Conservation (phyloP, 2,329 filamentous ascomycete genomes). For the Fusarium brachygibbosum region DNA sequence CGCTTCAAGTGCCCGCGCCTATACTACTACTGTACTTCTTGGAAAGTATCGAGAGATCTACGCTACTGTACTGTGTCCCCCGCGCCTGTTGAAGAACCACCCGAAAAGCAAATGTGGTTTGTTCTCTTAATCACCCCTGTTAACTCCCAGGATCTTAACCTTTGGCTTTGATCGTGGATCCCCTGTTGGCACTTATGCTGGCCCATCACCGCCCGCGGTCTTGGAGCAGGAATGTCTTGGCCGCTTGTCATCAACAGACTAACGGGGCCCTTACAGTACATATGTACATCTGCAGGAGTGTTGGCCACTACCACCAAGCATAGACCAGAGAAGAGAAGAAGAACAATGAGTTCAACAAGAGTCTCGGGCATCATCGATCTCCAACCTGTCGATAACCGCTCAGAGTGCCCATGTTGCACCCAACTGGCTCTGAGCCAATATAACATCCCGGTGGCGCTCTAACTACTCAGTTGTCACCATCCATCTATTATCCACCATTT, state of each 20-base stretch:
- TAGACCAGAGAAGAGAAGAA: constrained; percentile 25
- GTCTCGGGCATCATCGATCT: constrained; percentile 35
- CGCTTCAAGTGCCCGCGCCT: neutral
- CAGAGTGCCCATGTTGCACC: constrained; percentile 33
- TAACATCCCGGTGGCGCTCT: constrained; percentile 46
- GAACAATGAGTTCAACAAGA: constrained; percentile 8
- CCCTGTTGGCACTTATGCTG: constrained; percentile 19
- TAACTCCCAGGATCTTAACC: constrained; percentile 7
- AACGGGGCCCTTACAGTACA: constrained; percentile 10
- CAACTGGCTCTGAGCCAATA: constrained; percentile 41
- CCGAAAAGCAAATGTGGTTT: constrained; percentile 8
- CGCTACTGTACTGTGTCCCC: constrained; percentile 10
- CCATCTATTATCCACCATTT: constrained; percentile 46
- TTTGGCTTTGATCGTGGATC: constrained; percentile 32
- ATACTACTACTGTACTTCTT: neutral
- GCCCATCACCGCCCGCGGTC: constrained; percentile 16
- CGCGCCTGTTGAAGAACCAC: constrained; percentile 15
- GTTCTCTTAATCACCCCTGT: constrained; percentile 9
- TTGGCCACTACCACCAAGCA: constrained; percentile 18
- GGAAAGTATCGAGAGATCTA: constrained; percentile 20
- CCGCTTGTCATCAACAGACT: constrained; percentile 28
- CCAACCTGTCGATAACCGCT: constrained; percentile 41
- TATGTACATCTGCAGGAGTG: constrained; percentile 20
- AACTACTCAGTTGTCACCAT: constrained; percentile 43
- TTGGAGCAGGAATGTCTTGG: constrained; percentile 37